Evolutionary conservation across 345 rosid species (phyloP).

Genomic region (Eucalyptus viminalis): DNA sequence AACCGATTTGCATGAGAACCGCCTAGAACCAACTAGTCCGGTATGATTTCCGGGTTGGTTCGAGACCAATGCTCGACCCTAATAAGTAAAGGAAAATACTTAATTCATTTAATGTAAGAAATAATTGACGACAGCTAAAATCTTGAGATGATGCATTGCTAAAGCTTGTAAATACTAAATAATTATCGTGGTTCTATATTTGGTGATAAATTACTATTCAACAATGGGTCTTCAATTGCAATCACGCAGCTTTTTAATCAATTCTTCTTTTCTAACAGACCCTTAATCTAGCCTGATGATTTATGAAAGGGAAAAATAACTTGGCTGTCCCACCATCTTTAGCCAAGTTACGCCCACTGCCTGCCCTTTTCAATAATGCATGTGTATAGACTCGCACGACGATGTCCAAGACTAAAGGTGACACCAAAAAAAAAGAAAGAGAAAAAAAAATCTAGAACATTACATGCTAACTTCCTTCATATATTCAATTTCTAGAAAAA

Average conservation of each 20-base stretch:
- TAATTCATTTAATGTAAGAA: neutral
- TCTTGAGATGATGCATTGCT: neutral
- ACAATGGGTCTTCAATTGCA: neutral
- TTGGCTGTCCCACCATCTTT: neutral
- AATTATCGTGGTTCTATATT: neutral
- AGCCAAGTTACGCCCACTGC: neutral
- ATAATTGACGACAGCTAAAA: neutral
- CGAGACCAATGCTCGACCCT: accelerated
- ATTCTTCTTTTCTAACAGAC: neutral
- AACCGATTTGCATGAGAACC: neutral
- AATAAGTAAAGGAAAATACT: neutral
- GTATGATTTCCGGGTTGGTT: accelerated
- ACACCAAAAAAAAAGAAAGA: neutral
- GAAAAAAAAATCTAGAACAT: neutral
- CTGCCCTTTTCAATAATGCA: neutral
- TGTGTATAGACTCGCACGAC: neutral
- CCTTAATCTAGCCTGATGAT: neutral
- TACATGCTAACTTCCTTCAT: neutral
- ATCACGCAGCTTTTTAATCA: neutral
- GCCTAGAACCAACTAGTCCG: accelerated
- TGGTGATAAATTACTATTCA: neutral
- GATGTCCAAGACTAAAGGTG: neutral
- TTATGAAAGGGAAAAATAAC: neutral
- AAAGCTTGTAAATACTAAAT: neutral
- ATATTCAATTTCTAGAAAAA: neutral